Conservation (phyloP, 352 stramenopile genomes). For the Elongisporangium prolatum region DNA sequence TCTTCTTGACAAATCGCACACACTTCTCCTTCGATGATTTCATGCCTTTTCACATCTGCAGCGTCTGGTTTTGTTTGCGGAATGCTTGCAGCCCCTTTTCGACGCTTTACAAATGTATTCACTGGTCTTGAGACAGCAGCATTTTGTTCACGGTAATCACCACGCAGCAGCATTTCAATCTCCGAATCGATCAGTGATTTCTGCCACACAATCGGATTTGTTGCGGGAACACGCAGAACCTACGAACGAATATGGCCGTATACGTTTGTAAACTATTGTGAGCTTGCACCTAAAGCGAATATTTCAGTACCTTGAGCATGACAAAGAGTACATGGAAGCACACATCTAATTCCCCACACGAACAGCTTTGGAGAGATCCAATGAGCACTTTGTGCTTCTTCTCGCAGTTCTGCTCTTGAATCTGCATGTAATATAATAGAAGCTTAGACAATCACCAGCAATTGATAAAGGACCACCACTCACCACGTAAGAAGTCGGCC, state of each 20-base stretch:
- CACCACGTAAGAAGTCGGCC: slow-evolving; percentile 77
- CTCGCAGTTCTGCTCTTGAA: slow-evolving; percentile 69
- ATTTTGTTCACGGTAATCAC: slow-evolving; percentile 47
- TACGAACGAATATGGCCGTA: no score
- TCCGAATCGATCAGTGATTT: slow-evolving; percentile 83
- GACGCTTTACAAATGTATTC: slow-evolving; percentile 39
- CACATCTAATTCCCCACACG: slow-evolving; percentile 68
- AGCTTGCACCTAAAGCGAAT: no score
- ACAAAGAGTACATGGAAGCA: slow-evolving; percentile 85
- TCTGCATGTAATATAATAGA: slow-evolving; percentile 18
- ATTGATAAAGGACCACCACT: background rate
- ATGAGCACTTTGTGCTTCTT: slow-evolving; percentile 81
- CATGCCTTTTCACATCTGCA: slow-evolving; percentile 37
- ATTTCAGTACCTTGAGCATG: slow-evolving; percentile 63
- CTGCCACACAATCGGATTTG: slow-evolving; percentile 75
- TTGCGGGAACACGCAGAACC: slow-evolving; percentile 64
- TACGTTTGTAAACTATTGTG: no score
- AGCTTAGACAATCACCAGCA: background rate
- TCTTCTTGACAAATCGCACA: slow-evolving; percentile 85
- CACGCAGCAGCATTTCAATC: slow-evolving; percentile 61
- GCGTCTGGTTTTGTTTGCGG: slow-evolving; percentile 17
- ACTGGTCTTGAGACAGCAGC: slow-evolving; percentile 14
- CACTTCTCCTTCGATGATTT: slow-evolving; percentile 68
- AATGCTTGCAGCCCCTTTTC: slow-evolving; percentile 11
- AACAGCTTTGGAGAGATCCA: slow-evolving; percentile 63